These are phyloP conservation scores for Kluyveromyces sp. DNA, from an alignment of 1,139 yeast genomes.

Conservation along the genomic window DNA sequence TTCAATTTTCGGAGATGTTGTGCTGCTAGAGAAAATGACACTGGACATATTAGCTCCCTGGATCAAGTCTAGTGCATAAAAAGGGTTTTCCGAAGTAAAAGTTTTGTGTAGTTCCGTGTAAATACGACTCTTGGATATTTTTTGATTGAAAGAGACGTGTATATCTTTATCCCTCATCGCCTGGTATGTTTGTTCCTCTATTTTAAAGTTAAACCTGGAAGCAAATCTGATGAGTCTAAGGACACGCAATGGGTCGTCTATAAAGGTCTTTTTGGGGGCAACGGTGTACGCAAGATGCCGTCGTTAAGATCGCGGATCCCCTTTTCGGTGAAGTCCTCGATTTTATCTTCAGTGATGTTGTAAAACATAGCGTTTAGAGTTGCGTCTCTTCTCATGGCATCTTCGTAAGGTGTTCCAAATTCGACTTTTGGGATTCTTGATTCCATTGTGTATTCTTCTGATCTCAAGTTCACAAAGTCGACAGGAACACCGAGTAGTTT, in stretches of 20 bases:
- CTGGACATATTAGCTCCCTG: conserved; percentile 47
- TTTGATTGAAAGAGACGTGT: conserved; percentile 50
- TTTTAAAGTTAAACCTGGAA: conserved; percentile 59
- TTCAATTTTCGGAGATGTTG: background rate
- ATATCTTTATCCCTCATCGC: conserved; percentile 63
- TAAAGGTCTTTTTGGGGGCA: conserved; percentile 71
- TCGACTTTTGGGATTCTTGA: conserved; percentile 71
- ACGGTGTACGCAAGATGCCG: conserved; percentile 80
- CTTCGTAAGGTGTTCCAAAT: conserved; percentile 87
- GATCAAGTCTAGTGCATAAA: conserved; percentile 55
- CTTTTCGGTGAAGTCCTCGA: conserved; percentile 76
- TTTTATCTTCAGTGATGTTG: conserved; percentile 55
- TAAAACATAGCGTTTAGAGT: conserved; percentile 87
- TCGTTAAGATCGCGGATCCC: conserved; percentile 65
- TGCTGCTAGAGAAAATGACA: conserved; percentile 42
- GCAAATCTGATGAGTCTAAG: conserved; percentile 81
- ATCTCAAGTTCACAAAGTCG: conserved; percentile 86
- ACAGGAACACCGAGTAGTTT: conserved; percentile 71
- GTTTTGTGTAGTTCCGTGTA: conserved; percentile 82
- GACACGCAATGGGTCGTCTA: conserved; percentile 90
- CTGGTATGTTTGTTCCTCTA: conserved; percentile 50
- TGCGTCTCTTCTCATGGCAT: conserved; percentile 90
- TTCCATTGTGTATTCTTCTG: conserved; percentile 74
- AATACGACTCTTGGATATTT: conserved; percentile 84
- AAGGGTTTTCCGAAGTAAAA: conserved; percentile 53